A percentile compares a stretch with the other conserved stretches of the same genome.
Evolutionary conservation across 176 grass and related monocot species (phyloP).

Genomic region (Hsuehochloa calcarea): DNA sequence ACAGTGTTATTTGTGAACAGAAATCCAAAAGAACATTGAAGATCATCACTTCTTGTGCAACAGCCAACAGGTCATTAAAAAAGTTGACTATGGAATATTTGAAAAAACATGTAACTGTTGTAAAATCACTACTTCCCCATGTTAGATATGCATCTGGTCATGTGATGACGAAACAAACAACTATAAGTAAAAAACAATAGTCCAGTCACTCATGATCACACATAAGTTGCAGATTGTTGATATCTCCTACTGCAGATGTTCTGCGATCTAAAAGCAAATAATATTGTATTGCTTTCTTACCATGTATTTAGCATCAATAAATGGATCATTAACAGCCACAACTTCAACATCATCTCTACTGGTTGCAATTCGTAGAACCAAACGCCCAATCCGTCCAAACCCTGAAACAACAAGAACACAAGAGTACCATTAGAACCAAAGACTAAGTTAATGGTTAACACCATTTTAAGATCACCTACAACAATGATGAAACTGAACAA

Average conservation of each 20-base stretch:
- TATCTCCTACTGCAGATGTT: neutral
- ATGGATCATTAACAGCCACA: conserved; percentile 97
- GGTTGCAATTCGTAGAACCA: conserved; percentile 83
- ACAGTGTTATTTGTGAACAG: neutral
- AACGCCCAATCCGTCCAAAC: conserved; percentile 91
- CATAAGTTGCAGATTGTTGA: neutral
- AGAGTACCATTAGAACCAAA: neutral
- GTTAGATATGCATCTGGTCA: neutral
- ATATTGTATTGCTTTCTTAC: conserved; percentile 33
- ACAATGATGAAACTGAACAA: neutral
- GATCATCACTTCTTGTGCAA: neutral
- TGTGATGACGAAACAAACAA: neutral
- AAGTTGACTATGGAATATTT: neutral
- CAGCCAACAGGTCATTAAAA: neutral
- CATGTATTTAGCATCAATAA: conserved; percentile 98
- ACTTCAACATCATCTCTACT: conserved; percentile 94
- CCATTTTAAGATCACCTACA: neutral
- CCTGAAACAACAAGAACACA: conserved; percentile 42
- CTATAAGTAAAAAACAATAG: neutral
- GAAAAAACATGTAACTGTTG: neutral
- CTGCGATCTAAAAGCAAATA: neutral
- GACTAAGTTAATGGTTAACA: neutral
- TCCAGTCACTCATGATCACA: neutral
- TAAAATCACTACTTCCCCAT: neutral
- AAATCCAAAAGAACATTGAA: neutral